Percentiles rank a stretch among this genome's conserved stretches.
These are phyloP conservation scores for Neurospora sp. DNA, from an alignment of 495 filamentous ascomycete species.

Conservation along the genomic window DNA sequence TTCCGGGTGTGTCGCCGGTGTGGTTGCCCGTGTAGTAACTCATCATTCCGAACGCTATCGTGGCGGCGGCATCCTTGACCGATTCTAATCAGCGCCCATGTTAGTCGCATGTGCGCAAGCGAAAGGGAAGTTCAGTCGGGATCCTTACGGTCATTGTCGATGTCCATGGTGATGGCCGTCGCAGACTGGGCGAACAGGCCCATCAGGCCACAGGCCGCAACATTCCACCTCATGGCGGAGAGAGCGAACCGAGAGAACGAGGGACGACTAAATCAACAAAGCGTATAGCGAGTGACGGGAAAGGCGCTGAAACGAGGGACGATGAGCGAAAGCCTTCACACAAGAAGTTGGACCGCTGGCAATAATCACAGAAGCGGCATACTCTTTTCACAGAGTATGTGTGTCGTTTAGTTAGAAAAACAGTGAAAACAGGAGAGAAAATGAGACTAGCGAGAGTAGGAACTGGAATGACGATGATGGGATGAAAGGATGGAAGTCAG, in stretches of 20 bases:
- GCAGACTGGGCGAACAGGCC: slow-evolving; percentile 15
- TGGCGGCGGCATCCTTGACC: slow-evolving; percentile 32
- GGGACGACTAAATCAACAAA: not conserved
- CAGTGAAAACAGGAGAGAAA: not conserved
- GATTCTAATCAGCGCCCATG: slow-evolving; percentile 20
- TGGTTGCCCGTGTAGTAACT: slow-evolving; percentile 61
- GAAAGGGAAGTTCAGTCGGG: not conserved
- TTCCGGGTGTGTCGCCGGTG: slow-evolving; percentile 61
- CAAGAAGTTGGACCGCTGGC: not conserved
- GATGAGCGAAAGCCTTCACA: not conserved
- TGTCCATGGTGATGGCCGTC: slow-evolving; percentile 17
- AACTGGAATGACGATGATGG: not conserved
- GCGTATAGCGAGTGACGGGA: not conserved
- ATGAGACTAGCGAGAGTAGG: not conserved
- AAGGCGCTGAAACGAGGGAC: not conserved
- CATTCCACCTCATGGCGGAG: slow-evolving; percentile 16
- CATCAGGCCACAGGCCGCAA: slow-evolving; percentile 5
- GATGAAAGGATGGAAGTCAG: not conserved
- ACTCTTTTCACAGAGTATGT: not conserved
- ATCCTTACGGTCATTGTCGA: slow-evolving; percentile 18
- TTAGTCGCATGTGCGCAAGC: not conserved
- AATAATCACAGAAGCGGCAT: not conserved
- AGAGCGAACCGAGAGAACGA: not conserved
- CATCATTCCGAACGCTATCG: slow-evolving; percentile 35
- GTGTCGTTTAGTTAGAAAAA: not conserved